These are phyloP conservation scores for Sphaerostilbella broomeana DNA, from an alignment of 2,329 filamentous ascomycete species.

Conservation along the genomic window DNA sequence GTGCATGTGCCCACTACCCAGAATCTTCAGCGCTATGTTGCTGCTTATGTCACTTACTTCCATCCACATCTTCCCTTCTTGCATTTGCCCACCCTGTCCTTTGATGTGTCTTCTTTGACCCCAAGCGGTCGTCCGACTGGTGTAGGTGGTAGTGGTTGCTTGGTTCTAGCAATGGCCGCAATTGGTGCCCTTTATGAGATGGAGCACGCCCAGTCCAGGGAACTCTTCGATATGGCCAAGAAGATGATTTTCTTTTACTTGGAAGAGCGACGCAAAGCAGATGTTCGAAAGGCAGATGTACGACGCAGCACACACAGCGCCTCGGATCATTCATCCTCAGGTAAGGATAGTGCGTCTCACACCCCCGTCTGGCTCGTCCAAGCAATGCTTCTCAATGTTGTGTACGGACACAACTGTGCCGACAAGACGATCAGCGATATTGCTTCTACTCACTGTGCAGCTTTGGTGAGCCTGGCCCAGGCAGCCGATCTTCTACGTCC, in stretches of 20 bases:
- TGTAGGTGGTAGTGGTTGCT: conserved; percentile 74
- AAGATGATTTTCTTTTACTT: conserved; percentile 92
- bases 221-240: conserved; percentile 87
- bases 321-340: conserved; percentile 40
- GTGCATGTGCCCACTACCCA: conserved; percentile 67
- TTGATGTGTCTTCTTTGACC: conserved; percentile 70
- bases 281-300: conserved; percentile 60
- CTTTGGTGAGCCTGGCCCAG: conserved; percentile 82
- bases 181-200: conserved; percentile 78
- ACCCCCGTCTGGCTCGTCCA: conserved; percentile 94
- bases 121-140: conserved; percentile 54
- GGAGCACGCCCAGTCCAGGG: conserved; percentile 70
- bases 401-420: conserved; percentile 91
- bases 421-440: conserved; percentile 89
- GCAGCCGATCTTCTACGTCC: conserved; percentile 65
- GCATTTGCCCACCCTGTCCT: conserved; percentile 84
- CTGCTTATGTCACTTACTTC: conserved; percentile 84
- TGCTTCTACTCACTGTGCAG: conserved; percentile 84
- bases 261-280: conserved; percentile 81
- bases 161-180: conserved; percentile 78
- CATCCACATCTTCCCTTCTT: conserved; percentile 94
- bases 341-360: conserved; percentile 56
- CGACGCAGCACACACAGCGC: conserved; percentile 44
- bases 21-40: conserved; percentile 85
- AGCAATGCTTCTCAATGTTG: conserved; percentile 91